A percentile compares a stretch with the other conserved stretches of the same genome.
phyloP scores from a whole-genome alignment of 2,329 filamentous ascomycete genomes.

The Diaporthe sp. region DNA sequence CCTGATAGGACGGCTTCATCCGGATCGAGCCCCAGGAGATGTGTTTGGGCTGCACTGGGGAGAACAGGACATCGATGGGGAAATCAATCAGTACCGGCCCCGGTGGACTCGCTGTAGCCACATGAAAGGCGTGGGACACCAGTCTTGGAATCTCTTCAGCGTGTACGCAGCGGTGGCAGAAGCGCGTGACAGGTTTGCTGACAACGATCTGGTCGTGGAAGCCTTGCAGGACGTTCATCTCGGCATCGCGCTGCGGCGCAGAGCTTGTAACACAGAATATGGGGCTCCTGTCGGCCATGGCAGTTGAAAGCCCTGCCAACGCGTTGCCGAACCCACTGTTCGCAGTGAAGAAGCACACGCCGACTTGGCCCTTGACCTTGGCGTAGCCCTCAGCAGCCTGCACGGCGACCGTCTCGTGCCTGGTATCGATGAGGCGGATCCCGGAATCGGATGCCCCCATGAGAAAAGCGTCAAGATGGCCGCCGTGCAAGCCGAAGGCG shows the following conservation, averaged over 20 bases:
- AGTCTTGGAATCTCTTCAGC: slow-evolving; percentile 60
- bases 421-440: slow-evolving; percentile 59
- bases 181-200: slow-evolving; percentile 59
- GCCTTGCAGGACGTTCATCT: slow-evolving; percentile 61
- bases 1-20: slow-evolving; percentile 49
- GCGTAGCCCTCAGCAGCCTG: slow-evolving; percentile 62
- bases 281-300: slow-evolving; percentile 59
- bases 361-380: slow-evolving; percentile 58
- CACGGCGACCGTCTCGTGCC: slow-evolving; percentile 62
- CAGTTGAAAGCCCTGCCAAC: slow-evolving; percentile 60
- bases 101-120: slow-evolving; percentile 55
- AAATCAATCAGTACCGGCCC: slow-evolving; percentile 56
- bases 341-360: slow-evolving; percentile 62
- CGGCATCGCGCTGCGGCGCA: slow-evolving; percentile 58
- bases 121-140: slow-evolving; percentile 57
- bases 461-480: slow-evolving; percentile 63
- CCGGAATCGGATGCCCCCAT: slow-evolving; percentile 56
- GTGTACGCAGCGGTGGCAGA: slow-evolving; percentile 59
- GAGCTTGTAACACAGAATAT: slow-evolving; percentile 61
- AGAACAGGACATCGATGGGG: slow-evolving; percentile 55
- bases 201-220: slow-evolving; percentile 61
- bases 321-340: slow-evolving; percentile 63
- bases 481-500: slow-evolving; percentile 62
- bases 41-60: slow-evolving; percentile 52
- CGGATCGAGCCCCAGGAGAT: slow-evolving; percentile 58